A percentile compares a stretch with the other conserved stretches of the same genome.
These are phyloP conservation scores for Coffea humblotiana DNA, from an alignment of 305 asterid species.

Conservation along the genomic window DNA sequence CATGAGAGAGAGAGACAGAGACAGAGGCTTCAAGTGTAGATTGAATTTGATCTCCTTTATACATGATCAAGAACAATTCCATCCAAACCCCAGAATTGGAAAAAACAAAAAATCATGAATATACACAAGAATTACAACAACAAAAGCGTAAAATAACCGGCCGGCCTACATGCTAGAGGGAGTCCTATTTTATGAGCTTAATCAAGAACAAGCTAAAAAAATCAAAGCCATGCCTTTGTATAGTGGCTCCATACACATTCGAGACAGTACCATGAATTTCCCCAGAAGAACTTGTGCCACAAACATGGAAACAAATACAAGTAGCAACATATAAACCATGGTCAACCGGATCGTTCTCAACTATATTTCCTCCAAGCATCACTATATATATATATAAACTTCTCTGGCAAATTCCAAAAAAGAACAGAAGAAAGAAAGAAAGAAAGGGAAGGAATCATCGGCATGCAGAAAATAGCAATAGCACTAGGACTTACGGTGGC, in stretches of 20 bases:
- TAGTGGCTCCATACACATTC: not conserved
- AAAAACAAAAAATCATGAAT: not conserved
- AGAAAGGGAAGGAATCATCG: not conserved
- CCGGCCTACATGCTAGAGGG: not conserved
- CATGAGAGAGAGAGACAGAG: not conserved
- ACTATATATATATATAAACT: too few relatives aligned
- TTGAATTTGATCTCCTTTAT: not conserved
- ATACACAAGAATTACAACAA: conserved; percentile 15
- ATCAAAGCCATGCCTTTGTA: not conserved
- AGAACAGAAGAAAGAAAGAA: not conserved
- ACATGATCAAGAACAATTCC: not conserved
- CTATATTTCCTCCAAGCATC: not conserved
- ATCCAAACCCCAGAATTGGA: not conserved
- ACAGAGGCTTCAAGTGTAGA: not conserved
- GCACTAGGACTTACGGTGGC: conserved; percentile 29
- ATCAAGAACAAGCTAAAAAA: not conserved
- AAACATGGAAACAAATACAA: not conserved
- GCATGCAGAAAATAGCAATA: not conserved
- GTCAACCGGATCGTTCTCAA: not conserved
- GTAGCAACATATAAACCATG: not conserved
- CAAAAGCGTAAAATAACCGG: not conserved
- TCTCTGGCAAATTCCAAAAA: too few relatives aligned
- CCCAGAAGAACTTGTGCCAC: not conserved
- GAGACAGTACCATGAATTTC: not conserved
- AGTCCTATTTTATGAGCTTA: not conserved